Evolutionary conservation across 106 monocot genomes (phyloP).

Genomic region (Allium fistulosum): DNA sequence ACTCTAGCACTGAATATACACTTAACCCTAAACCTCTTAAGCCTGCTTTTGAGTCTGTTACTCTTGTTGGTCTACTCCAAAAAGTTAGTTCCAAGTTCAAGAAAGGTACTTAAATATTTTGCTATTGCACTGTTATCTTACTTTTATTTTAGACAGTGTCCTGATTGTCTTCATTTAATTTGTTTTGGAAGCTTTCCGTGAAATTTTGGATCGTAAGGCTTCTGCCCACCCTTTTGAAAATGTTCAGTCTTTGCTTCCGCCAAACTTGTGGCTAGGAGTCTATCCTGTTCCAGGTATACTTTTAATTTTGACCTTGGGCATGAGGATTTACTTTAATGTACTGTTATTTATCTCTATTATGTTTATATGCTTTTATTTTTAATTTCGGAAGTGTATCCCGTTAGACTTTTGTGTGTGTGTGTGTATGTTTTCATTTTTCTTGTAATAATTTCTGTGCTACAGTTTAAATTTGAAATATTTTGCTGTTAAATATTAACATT

Average conservation of each 20-base stretch:
- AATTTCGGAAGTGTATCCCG: no score
- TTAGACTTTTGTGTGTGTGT: no score
- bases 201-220: conserved; percentile 76
- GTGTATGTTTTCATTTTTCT: no score
- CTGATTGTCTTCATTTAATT: no score
- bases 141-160: no score
- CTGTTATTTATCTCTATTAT: no score
- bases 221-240: conserved; percentile 93
- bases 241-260: conserved; percentile 81
- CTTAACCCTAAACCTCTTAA: conserved; percentile 74
- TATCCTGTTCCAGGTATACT: conserved; percentile 76
- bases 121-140: not conserved
- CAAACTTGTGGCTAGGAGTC: conserved; percentile 69
- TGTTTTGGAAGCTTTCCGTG: conserved; percentile 69
- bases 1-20: conserved; percentile 53
- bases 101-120: conserved; percentile 53
- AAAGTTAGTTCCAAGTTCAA: conserved; percentile 93
- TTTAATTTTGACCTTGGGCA: not conserved
- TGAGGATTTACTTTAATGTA: no score
- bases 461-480: not conserved
- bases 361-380: not conserved
- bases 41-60: conserved; percentile 56
- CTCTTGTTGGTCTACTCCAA: conserved; percentile 78
- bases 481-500: no score
- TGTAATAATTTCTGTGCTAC: not conserved